A percentile compares a stretch with the other conserved stretches of the same genome.
Conservation (phyloP, 2,329 filamentous ascomycete genomes). For the Alternaria atra region DNA sequence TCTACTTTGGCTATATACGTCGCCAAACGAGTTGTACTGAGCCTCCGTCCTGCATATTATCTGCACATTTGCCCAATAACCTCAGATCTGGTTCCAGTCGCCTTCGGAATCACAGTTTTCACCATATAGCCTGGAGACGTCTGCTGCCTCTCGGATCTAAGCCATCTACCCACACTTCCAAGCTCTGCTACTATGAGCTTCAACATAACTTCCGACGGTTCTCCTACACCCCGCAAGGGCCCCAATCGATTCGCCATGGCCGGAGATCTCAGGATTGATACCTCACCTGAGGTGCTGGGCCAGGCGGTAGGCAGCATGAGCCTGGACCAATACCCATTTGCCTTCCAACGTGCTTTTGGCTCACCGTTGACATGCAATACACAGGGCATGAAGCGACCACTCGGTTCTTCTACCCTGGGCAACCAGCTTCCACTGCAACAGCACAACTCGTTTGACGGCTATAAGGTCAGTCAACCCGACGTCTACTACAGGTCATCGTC, state of each 20-base stretch:
- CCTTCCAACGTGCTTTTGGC: constrained; percentile 29
- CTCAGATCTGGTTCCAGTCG: constrained; percentile 21
- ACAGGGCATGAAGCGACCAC: constrained; percentile 52
- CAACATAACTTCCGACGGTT: constrained; percentile 54
- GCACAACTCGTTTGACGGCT: constrained; percentile 32
- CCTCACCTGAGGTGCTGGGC: constrained; percentile 47
- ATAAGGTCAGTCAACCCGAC: constrained; percentile 41
- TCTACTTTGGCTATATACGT: constrained; percentile 51
- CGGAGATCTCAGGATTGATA: constrained; percentile 45
- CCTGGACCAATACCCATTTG: constrained; percentile 32
- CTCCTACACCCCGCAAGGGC: constrained; percentile 53
- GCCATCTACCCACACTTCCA: constrained; percentile 38
- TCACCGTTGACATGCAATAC: constrained; percentile 45
- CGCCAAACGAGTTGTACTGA: constrained; percentile 38
- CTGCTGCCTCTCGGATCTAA: constrained; percentile 44
- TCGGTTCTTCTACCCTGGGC: constrained; percentile 48
- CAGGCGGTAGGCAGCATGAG: constrained; percentile 44
- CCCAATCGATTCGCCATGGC: constrained; percentile 38
- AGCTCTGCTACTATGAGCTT: constrained; percentile 44
- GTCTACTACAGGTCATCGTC: not conserved
- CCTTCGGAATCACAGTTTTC: constrained; percentile 11
- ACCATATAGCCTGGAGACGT: constrained; percentile 7
- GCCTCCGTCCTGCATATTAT: constrained; percentile 48
- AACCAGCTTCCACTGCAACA: constrained; percentile 39
- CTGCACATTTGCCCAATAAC: constrained; percentile 43